phyloP scores from a whole-genome alignment of 129 eudicot genomes.

The Silybum marianum region DNA sequence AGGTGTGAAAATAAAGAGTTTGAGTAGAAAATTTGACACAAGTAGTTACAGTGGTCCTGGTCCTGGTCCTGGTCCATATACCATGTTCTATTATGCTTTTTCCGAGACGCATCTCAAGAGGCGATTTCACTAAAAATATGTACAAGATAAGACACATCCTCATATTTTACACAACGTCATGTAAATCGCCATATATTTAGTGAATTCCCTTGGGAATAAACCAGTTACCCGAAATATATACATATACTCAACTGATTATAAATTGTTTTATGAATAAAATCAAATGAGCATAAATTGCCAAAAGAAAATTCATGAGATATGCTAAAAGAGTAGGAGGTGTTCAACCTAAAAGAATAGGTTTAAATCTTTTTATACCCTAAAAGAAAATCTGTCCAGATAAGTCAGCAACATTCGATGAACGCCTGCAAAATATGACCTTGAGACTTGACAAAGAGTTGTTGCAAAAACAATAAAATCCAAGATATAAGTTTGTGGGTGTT shows the following conservation, averaged over 20 bases:
- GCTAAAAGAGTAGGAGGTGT: background rate
- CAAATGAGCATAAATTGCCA: too few species aligned
- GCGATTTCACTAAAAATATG: background rate
- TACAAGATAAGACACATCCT: background rate
- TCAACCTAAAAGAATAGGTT: background rate
- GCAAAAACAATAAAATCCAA: background rate
- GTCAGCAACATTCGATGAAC: background rate
- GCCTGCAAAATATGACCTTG: background rate
- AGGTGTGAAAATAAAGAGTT: background rate
- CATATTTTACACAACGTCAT: background rate
- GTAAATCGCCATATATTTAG: too few species aligned
- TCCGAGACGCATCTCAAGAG: background rate
- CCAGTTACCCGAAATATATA: background rate
- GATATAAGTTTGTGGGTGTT: background rate
- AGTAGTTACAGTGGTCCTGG: too few species aligned
- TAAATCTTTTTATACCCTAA: background rate
- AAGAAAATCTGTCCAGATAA: background rate
- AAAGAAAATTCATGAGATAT: too few species aligned
- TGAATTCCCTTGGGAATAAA: background rate
- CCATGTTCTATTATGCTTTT: background rate
- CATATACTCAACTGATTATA: background rate
- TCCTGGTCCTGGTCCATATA: too few species aligned
- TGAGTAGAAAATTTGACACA: background rate
- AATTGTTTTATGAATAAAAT: too few species aligned
- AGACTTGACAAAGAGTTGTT: background rate